Evolutionary conservation across 202 grass and related monocot species (phyloP).

Genomic region (Dendrocalamus latiflorus): DNA sequence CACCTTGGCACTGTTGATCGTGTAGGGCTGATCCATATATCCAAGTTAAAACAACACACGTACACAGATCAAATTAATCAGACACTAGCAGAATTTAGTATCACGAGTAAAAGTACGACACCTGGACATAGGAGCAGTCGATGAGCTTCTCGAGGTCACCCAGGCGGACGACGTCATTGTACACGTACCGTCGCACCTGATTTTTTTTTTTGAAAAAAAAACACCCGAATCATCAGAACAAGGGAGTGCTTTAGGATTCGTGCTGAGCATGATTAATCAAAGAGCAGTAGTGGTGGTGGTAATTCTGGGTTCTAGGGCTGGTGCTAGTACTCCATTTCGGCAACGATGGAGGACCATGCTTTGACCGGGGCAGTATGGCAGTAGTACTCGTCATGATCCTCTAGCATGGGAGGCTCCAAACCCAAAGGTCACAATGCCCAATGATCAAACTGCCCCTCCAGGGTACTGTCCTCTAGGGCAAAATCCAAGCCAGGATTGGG

Average conservation of each 20-base stretch:
- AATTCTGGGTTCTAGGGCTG: neutral
- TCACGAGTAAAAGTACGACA: neutral
- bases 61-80: neutral
- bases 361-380: slow-evolving; percentile 15
- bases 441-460: neutral
- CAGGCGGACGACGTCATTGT: slow-evolving; percentile 95
- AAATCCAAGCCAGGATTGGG: neutral
- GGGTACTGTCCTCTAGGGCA: neutral
- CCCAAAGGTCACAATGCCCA: neutral
- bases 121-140: slow-evolving; percentile 96
- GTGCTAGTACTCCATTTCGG: slow-evolving; percentile 1
- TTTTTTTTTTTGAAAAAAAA: neutral
- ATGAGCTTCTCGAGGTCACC: slow-evolving; percentile 97
- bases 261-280: neutral
- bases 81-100: neutral
- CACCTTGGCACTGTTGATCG: slow-evolving; percentile 98
- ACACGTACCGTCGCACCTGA: slow-evolving; percentile 94
- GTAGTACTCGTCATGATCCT: neutral
- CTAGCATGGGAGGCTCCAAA: slow-evolving; percentile 4
- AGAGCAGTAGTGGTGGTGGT: no score
- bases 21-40: slow-evolving; percentile 57
- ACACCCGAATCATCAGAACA: neutral
- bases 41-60: neutral
- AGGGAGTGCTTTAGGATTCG: neutral
- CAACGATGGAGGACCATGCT: slow-evolving; percentile 19